Evolutionary conservation across 768 basidiomycete species (phyloP).

Genomic region (Chalciporus pseudorubinellus): DNA sequence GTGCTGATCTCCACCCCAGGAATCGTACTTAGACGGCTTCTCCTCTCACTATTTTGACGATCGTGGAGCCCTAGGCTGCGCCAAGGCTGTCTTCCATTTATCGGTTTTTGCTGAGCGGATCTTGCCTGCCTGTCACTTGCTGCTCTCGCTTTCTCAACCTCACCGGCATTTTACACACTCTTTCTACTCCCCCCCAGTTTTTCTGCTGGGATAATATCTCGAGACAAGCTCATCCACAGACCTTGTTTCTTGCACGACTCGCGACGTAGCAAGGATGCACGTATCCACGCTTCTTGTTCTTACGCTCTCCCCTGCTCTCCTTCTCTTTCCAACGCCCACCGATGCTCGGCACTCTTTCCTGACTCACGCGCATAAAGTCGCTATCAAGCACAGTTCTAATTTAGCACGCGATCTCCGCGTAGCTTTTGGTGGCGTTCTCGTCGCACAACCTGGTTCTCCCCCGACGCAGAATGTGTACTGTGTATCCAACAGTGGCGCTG

Average conservation of each 20-base stretch:
- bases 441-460: slow-evolving; percentile 37
- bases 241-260: slow-evolving; percentile 1
- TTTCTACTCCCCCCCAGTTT: background rate
- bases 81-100: slow-evolving; percentile 14
- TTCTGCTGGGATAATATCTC: background rate
- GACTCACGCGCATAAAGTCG: slow-evolving; percentile 51
- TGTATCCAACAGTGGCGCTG: slow-evolving; percentile 23
- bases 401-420: slow-evolving; percentile 69
- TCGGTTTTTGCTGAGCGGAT: slow-evolving; percentile 25
- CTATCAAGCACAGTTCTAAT: slow-evolving; percentile 54
- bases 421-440: slow-evolving; percentile 55
- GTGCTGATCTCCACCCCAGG: slow-evolving; percentile 11
- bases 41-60: slow-evolving; percentile 1
- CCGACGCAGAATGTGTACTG: slow-evolving; percentile 37
- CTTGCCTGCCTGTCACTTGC: slow-evolving; percentile 4
- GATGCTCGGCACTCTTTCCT: slow-evolving; percentile 31
- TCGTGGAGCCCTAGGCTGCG: slow-evolving; percentile 17
- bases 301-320: slow-evolving; percentile 29
- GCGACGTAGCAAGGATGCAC: slow-evolving; percentile 23
- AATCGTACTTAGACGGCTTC: slow-evolving; percentile 8
- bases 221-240: background rate
- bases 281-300: slow-evolving; percentile 29
- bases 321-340: slow-evolving; percentile 22
- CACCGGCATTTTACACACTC: background rate
- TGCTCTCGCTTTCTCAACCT: slow-evolving; percentile 18